A percentile compares a stretch with the other conserved stretches of the same genome.
phyloP scores from a whole-genome alignment of 1,139 yeast species.

The Sugiyamaella grinbergsii region DNA sequence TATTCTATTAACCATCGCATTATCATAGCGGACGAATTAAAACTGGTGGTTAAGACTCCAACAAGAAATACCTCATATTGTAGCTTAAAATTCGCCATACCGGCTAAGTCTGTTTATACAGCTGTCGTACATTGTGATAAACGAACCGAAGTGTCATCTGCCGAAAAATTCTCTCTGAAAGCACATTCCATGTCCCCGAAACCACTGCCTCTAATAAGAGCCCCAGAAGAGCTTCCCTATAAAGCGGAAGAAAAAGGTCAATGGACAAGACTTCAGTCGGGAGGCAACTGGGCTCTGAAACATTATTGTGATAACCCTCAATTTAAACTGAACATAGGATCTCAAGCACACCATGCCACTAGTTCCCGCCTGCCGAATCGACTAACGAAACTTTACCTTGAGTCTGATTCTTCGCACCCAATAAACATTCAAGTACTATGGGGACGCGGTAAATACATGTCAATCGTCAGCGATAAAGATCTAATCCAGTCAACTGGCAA shows the following conservation, averaged over 20 bases:
- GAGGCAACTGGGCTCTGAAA: constrained; percentile 59
- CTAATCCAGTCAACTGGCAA: constrained; percentile 43
- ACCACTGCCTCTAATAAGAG: constrained; percentile 38
- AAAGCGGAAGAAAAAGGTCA: constrained; percentile 43
- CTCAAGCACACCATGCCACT: constrained; percentile 18
- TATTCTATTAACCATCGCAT: constrained; percentile 30
- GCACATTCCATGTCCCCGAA: constrained; percentile 41
- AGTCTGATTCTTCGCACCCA: constrained; percentile 45
- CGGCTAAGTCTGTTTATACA: constrained; percentile 32
- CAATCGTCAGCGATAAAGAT: constrained; percentile 38
- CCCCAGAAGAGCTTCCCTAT: constrained; percentile 39
- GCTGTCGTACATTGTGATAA: constrained; percentile 34
- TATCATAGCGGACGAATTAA: constrained; percentile 27
- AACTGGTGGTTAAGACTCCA: constrained; percentile 31
- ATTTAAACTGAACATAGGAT: constrained; percentile 44
- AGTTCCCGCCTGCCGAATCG: not conserved
- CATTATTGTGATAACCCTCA: constrained; percentile 67
- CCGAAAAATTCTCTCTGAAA: constrained; percentile 44
- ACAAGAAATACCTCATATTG: constrained; percentile 37
- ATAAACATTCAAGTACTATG: constrained; percentile 42
- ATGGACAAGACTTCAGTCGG: constrained; percentile 55
- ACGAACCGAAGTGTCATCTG: not conserved
- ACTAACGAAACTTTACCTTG: constrained; percentile 24
- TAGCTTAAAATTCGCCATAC: constrained; percentile 34
- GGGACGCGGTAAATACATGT: constrained; percentile 34